A percentile compares a stretch with the other conserved stretches of the same genome.
Conservation (phyloP, 768 basidiomycete genomes). For the Gelatoporia subvermispora region DNA sequence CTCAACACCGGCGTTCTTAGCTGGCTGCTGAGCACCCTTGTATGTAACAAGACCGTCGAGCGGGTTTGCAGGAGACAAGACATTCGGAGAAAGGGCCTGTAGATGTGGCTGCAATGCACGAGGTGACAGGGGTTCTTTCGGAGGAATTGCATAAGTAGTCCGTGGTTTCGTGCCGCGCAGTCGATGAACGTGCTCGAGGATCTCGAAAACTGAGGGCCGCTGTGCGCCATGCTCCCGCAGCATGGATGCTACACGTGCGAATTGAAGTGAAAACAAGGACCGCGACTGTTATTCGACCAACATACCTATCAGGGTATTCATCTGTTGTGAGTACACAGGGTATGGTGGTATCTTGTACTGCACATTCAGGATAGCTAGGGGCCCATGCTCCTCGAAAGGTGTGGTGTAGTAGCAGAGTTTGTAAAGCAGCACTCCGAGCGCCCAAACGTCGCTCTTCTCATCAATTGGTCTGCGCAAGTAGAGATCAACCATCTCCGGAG, state of each 20-base stretch:
- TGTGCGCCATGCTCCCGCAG: conserved; percentile 85
- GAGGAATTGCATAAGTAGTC: conserved; percentile 60
- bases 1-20: conserved; percentile 52
- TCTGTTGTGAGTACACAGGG: conserved; percentile 77
- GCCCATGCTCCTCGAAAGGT: conserved; percentile 97
- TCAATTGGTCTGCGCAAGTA: conserved; percentile 80
- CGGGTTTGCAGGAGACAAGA: conserved; percentile 14
- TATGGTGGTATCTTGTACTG: conserved; percentile 91
- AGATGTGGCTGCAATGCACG: conserved; percentile 26
- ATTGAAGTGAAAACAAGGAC: background rate
- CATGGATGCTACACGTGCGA: conserved; percentile 65
- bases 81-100: conserved; percentile 20
- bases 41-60: conserved; percentile 38
- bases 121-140: conserved; percentile 44
- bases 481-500: conserved; percentile 98
- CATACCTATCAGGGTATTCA: conserved; percentile 80
- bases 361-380: conserved; percentile 92
- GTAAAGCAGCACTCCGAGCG: conserved; percentile 92
- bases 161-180: conserved; percentile 84
- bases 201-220: conserved; percentile 83
- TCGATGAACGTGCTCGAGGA: conserved; percentile 77
- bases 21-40: conserved; percentile 25
- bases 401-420: conserved; percentile 99
- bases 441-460: conserved; percentile 98
- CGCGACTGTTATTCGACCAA: conserved; percentile 12